A percentile compares a stretch with the other conserved stretches of the same genome.
These are phyloP conservation scores for Leishmania lainsoni DNA, from an alignment of 208 protist genomes.

Conservation along the genomic window DNA sequence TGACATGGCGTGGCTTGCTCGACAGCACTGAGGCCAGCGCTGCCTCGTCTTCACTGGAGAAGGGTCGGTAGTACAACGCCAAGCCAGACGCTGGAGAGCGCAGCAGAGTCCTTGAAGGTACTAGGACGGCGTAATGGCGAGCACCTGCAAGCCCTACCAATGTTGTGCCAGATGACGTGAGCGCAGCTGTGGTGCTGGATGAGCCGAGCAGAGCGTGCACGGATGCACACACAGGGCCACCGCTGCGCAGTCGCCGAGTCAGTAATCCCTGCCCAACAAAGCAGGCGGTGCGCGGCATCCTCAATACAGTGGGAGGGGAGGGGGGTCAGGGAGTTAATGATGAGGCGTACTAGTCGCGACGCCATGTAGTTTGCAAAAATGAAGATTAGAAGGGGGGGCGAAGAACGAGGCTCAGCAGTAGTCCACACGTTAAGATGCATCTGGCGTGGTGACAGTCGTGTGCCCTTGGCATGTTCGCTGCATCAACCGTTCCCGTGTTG, in stretches of 20 bases:
- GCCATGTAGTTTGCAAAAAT: neutral
- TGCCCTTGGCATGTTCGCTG: neutral
- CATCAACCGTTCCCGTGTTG: too few relatives aligned
- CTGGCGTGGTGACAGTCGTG: too few relatives aligned
- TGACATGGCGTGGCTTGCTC: conserved; percentile 82
- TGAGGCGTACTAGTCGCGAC: neutral
- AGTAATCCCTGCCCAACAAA: neutral
- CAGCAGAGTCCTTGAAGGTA: neutral
- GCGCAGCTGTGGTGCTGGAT: neutral
- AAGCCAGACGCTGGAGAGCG: neutral
- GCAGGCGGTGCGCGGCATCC: neutral
- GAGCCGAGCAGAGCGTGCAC: neutral
- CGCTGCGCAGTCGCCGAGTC: neutral
- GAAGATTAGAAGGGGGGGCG: neutral
- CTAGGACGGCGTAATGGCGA: conserved; percentile 9
- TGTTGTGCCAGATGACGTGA: neutral
- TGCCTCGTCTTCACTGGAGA: conserved; percentile 83
- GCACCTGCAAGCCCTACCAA: neutral
- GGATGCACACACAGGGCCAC: neutral
- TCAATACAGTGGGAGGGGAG: neutral
- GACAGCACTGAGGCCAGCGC: conserved; percentile 72
- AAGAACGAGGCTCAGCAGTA: neutral
- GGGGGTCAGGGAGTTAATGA: neutral
- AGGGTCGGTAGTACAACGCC: conserved; percentile 61
- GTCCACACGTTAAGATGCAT: neutral